Evolutionary conservation across 148 eudicot species (phyloP), one percentile per base, ranked within the genome.

Genomic region (Arctostaphylos glauca): DNA sequence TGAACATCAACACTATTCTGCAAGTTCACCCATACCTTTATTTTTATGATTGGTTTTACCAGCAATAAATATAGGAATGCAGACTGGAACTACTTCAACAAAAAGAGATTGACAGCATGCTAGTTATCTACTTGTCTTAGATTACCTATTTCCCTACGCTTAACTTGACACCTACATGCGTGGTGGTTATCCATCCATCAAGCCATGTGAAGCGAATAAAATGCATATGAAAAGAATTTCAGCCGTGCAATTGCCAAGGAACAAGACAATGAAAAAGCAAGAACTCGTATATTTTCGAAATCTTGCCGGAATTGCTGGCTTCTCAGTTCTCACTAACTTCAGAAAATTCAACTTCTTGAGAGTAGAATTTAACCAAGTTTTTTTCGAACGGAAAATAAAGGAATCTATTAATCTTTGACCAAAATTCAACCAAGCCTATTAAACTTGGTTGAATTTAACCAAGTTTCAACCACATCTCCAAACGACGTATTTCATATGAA

Each of bases 171-270:
- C 14, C 14, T 6, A 55, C 3, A 15, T 5, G 48, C 64, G 25
- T 6, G 8, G 55, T 19, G 21, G 9, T 38, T 9, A 75, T 9
- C 7, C 5, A 53, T 53, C 44, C 31, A 52, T 38, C 41, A 25
- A 31, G 19, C 47, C 58, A 75, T 25, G 19, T 4, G 52, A 75
- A 74, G 77, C 7, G 12, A 74, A 74, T 74, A 41, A 75, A 50
- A 52, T 75, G 58, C 78, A 75, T 31, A 74, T n/a, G 77, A 74
- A 14, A 12, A 74, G 13, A 47, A 23, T 53, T 76, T 25, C 60
- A 6, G 52, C 5, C 78, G 21, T 18, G 2, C 78, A 76, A 10
- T 53, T 25, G 5, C 23, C n/a, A 25, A 23, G 60, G 44, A 13
- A 44, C 18, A 25, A 74, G 21, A 49, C 48, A 18, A 50, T 52